Conservation (phyloP, 2,329 filamentous ascomycete genomes). For the Diplodia sapinea region DNA sequence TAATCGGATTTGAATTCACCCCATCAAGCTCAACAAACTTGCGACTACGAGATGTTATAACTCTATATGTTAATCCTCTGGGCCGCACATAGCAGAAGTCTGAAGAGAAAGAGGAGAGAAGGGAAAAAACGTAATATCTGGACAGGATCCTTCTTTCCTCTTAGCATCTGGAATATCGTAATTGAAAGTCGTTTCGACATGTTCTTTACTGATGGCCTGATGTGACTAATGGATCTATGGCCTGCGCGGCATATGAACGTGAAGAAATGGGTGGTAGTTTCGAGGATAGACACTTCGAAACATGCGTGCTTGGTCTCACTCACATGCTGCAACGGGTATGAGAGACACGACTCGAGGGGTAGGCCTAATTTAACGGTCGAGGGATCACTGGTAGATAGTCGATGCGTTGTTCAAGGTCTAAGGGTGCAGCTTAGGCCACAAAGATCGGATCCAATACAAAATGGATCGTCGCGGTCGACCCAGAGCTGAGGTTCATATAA, state of each 20-base stretch:
- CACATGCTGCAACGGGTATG: neutral
- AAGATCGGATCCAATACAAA: neutral
- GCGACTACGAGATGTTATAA: neutral
- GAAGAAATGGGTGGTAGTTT: neutral
- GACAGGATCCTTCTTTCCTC: no score
- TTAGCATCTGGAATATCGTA: neutral
- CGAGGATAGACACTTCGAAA: neutral
- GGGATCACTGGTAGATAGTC: neutral
- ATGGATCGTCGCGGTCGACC: neutral
- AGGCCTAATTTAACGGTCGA: neutral
- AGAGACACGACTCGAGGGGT: neutral
- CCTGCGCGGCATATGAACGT: neutral
- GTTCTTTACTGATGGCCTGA: neutral
- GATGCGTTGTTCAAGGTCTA: neutral
- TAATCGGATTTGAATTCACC: neutral
- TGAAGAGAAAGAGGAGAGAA: neutral
- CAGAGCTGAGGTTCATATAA: constrained; percentile 12
- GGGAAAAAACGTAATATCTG: neutral
- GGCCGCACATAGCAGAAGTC: no score
- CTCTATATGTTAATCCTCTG: neutral
- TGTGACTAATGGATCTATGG: neutral
- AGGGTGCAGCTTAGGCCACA: neutral
- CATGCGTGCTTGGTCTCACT: neutral
- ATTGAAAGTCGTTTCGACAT: neutral
- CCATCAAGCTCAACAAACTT: neutral